phyloP scores from a whole-genome alignment of 352 stramenopile genomes.

The Phytophthora sansomeana region DNA sequence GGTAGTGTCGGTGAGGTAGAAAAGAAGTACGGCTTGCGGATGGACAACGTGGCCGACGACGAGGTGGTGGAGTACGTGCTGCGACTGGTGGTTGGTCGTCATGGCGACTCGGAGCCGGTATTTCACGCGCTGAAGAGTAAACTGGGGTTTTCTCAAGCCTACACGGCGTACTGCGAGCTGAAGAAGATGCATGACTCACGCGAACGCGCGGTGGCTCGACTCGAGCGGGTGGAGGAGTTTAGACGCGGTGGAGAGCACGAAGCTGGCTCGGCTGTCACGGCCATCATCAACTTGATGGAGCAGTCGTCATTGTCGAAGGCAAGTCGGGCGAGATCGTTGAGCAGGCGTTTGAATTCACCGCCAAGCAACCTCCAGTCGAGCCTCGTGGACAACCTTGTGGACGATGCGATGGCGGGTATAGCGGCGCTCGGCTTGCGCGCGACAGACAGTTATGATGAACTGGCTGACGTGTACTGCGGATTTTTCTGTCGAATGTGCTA shows the following conservation, averaged over 20 bases:
- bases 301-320: slow-evolving; percentile 20
- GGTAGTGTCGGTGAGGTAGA: slow-evolving; percentile 20
- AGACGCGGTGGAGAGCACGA: slow-evolving; percentile 1
- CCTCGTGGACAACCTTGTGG: slow-evolving; percentile 33
- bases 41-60: slow-evolving; percentile 38
- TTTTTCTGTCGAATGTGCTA: slow-evolving; percentile 94
- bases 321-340: slow-evolving; percentile 17
- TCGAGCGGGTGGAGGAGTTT: slow-evolving; percentile 24
- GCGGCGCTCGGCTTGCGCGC: slow-evolving; percentile 50
- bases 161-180: slow-evolving; percentile 48
- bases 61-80: slow-evolving; percentile 57
- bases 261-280: slow-evolving; percentile 13
- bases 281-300: slow-evolving; percentile 33
- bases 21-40: slow-evolving; percentile 27
- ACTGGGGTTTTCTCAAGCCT: slow-evolving; percentile 41
- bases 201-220: slow-evolving; percentile 7
- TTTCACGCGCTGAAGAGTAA: slow-evolving; percentile 48
- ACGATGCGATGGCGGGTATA: slow-evolving; percentile 17
- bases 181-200: slow-evolving; percentile 40
- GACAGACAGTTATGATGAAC: slow-evolving; percentile 66
- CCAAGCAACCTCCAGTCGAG: slow-evolving; percentile 68
- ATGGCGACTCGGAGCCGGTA: slow-evolving; percentile 43
- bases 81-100: slow-evolving; percentile 42
- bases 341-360: slow-evolving; percentile 48
- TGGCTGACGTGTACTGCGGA: slow-evolving; percentile 85